Evolutionary conservation across 345 rosid species (phyloP).

Genomic region (Populus pruinosa): DNA sequence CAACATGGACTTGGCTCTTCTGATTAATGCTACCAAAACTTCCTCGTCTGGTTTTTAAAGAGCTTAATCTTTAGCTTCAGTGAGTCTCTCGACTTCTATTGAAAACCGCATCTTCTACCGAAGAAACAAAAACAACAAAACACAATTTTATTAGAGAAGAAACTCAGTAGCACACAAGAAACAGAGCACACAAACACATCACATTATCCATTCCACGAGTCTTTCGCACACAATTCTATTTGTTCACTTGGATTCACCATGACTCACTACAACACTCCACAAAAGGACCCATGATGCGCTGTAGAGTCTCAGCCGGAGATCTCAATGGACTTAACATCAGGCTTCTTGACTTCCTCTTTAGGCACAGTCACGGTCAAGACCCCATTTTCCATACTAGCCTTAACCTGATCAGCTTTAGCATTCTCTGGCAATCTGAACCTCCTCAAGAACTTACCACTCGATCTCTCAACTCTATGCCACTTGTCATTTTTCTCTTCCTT

Average conservation of each 20-base stretch:
- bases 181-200: not conserved
- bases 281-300: not conserved
- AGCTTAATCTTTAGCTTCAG: no score
- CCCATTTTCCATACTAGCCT: constrained; percentile 8
- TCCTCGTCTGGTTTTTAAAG: no score
- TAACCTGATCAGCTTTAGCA: constrained; percentile 2
- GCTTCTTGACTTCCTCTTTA: not conserved
- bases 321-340: not conserved
- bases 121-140: not conserved
- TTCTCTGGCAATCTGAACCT: constrained; percentile 12
- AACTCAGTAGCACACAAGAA: not conserved
- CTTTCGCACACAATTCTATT: not conserved
- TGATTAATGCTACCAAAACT: no score
- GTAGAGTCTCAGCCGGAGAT: not conserved
- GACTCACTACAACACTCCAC: not conserved
- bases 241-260: not conserved
- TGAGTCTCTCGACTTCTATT: no score
- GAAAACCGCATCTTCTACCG: no score
- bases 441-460: constrained; percentile 1
- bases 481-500: constrained; percentile 4
- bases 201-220: not conserved
- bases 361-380: not conserved
- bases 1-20: no score
- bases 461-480: constrained; percentile 8
- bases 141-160: not conserved